These are phyloP conservation scores for Lentinula boryana DNA, from an alignment of 768 basidiomycete genomes.

Conservation along the genomic window DNA sequence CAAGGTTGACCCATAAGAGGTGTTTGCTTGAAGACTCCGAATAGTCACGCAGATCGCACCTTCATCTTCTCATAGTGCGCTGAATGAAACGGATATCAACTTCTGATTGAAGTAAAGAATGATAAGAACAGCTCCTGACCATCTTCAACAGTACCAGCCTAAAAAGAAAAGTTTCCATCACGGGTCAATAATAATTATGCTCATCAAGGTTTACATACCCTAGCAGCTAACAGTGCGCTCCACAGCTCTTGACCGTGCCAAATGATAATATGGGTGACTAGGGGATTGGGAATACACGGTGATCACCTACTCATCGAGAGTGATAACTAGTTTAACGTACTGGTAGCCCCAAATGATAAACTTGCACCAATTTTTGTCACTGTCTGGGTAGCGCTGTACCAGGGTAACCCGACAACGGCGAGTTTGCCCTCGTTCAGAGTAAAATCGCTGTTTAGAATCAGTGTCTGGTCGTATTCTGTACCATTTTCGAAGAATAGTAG, in stretches of 20 bases:
- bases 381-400: slow-evolving; percentile 8
- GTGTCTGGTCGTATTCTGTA: slow-evolving; percentile 11
- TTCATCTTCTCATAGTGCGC: slow-evolving; percentile 29
- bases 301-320: slow-evolving; percentile 7
- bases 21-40: neutral
- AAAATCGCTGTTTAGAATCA: slow-evolving; percentile 12
- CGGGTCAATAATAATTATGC: neutral
- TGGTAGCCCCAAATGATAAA: slow-evolving; percentile 6
- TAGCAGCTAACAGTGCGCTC: slow-evolving; percentile 10
- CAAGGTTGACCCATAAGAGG: neutral
- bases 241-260: slow-evolving; percentile 36
- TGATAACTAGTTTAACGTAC: neutral
- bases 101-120: neutral
- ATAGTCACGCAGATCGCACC: slow-evolving; percentile 16
- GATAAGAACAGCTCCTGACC: neutral
- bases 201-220: neutral
- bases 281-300: neutral
- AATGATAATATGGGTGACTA: slow-evolving; percentile 31
- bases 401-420: slow-evolving; percentile 10
- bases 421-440: slow-evolving; percentile 10
- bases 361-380: slow-evolving; percentile 6
- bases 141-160: slow-evolving; percentile 5
- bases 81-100: neutral
- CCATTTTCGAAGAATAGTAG: slow-evolving; percentile 13
- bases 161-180: neutral